Percentiles rank a stretch among this genome's conserved stretches.
These are phyloP conservation scores for Cercospora janseana DNA, from an alignment of 2,329 filamentous ascomycete species.

Conservation along the genomic window DNA sequence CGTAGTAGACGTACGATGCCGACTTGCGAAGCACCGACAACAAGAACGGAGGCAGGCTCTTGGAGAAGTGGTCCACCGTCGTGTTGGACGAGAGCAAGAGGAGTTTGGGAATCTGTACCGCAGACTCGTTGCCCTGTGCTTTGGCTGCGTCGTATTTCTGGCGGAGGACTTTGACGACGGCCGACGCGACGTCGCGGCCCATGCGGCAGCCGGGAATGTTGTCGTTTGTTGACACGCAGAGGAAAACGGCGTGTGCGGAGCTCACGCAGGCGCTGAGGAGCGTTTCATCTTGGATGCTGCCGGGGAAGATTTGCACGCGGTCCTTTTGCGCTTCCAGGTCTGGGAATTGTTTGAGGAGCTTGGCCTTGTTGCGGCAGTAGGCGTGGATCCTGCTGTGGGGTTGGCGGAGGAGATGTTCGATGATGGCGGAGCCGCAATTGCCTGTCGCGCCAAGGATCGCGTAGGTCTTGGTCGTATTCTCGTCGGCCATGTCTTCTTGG, in stretches of 20 bases:
- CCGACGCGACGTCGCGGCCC: neutral
- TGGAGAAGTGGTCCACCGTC: neutral
- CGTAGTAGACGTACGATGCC: neutral
- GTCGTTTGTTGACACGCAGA: neutral
- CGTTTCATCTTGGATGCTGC: neutral
- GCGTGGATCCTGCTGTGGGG: neutral
- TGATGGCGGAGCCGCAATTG: neutral
- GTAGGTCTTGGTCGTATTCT: neutral
- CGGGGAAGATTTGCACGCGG: neutral
- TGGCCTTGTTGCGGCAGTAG: neutral
- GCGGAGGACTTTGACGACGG: conserved; percentile 31
- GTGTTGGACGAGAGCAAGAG: conserved; percentile 1
- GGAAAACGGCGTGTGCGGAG: neutral
- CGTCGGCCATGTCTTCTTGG: no score
- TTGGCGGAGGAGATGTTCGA: neutral
- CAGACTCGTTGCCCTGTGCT: neutral
- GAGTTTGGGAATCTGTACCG: neutral
- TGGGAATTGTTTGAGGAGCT: neutral
- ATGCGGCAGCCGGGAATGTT: neutral
- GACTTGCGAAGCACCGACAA: neutral
- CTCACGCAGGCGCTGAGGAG: neutral
- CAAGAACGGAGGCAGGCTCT: neutral
- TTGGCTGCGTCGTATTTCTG: neutral
- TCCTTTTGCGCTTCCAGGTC: neutral
- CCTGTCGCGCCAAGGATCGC: neutral